Conservation (phyloP, 257 asterid species). For the Solanum tacnaense region DNA sequence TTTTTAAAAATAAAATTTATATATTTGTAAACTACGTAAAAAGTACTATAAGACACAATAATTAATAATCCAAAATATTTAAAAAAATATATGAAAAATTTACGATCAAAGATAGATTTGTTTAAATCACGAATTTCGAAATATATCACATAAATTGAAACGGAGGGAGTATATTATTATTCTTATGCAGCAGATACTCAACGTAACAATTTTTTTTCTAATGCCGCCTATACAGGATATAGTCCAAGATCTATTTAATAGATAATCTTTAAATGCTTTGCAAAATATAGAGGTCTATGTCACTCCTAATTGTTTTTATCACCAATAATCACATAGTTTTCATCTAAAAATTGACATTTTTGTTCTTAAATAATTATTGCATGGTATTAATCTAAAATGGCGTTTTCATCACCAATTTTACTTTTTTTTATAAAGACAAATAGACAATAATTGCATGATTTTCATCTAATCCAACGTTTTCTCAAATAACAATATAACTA, state of each 20-base stretch:
- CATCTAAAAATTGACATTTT: neutral
- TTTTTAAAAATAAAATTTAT: too few species aligned
- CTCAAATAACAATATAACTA: neutral
- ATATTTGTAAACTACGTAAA: too few species aligned
- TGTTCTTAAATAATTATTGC: neutral
- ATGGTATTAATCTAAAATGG: neutral
- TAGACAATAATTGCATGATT: neutral
- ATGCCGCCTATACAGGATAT: neutral
- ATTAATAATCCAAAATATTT: too few species aligned
- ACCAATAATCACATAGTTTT: neutral
- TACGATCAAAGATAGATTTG: too few species aligned
- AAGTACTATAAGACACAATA: too few species aligned
- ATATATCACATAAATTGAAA: too few species aligned
- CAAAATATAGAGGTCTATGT: neutral
- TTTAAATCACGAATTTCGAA: accelerated
- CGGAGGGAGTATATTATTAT: neutral
- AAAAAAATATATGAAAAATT: too few species aligned
- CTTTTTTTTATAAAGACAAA: neutral
- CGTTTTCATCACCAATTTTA: neutral
- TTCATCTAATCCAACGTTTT: neutral
- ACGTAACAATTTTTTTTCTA: neutral
- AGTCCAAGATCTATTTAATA: neutral
- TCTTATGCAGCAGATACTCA: neutral
- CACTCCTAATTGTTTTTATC: neutral
- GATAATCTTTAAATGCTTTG: neutral